Conservation (phyloP, 805 yeast genomes). For the Grigorovia transvaalensis region DNA sequence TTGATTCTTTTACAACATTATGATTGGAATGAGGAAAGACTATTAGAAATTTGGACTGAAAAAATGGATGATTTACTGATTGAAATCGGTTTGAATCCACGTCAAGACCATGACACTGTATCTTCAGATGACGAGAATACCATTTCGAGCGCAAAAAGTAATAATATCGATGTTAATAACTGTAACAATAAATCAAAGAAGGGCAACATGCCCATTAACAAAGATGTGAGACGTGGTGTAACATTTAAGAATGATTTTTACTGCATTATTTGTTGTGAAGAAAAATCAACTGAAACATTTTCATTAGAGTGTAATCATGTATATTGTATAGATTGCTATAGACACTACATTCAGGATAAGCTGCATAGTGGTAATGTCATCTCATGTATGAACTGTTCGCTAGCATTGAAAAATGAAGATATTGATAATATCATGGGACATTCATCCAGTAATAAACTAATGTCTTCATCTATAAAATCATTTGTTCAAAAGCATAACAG, state of each 20-base stretch:
- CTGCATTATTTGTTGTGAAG: slow-evolving; percentile 71
- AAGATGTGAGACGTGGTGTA: slow-evolving; percentile 7
- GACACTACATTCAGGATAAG: slow-evolving; percentile 43
- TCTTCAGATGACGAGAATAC: neutral
- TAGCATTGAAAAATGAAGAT: slow-evolving; percentile 29
- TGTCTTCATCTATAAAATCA: slow-evolving; percentile 33
- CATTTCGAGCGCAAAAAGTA: neutral
- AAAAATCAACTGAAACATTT: slow-evolving; percentile 33
- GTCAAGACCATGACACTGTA: neutral
- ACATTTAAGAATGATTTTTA: slow-evolving; percentile 24
- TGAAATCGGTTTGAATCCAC: slow-evolving; percentile 26
- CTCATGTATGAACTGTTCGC: slow-evolving; percentile 55
- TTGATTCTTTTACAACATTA: slow-evolving; percentile 37
- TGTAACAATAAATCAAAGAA: neutral
- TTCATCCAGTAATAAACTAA: slow-evolving; percentile 22
- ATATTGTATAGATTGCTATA: slow-evolving; percentile 62
- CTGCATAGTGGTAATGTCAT: slow-evolving; percentile 37
- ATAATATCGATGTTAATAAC: neutral
- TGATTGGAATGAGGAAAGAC: slow-evolving; percentile 49
- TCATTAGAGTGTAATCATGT: slow-evolving; percentile 58
- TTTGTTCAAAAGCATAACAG: slow-evolving; percentile 42
- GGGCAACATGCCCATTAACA: neutral
- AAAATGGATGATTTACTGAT: slow-evolving; percentile 29
- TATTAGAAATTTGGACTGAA: slow-evolving; percentile 46
- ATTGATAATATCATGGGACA: slow-evolving; percentile 34